Percentiles rank a stretch among this genome's conserved stretches.
Conservation (phyloP, 2,329 filamentous ascomycete genomes). For the Cytospora schulzeri region DNA sequence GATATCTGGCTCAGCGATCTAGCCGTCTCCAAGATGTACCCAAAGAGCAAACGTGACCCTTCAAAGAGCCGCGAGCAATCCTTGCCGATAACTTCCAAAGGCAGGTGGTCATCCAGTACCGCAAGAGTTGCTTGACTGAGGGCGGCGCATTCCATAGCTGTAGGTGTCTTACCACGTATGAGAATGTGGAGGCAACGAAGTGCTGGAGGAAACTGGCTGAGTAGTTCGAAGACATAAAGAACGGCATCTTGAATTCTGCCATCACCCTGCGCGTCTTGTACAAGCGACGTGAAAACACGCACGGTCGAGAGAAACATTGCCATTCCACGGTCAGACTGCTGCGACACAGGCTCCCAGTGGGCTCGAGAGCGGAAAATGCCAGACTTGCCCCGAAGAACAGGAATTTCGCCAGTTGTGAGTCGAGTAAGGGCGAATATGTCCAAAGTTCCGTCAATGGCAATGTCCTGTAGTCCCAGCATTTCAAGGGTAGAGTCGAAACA, state of each 20-base stretch:
- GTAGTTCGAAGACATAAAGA: constrained; percentile 3
- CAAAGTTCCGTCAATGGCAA: neutral
- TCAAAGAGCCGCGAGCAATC: constrained; percentile 5
- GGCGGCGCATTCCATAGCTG: constrained; percentile 2
- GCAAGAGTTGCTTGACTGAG: constrained; percentile 3
- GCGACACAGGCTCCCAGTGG: constrained; percentile 2
- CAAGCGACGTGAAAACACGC: constrained; percentile 4
- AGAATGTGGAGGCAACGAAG: constrained; percentile 12
- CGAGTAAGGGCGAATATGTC: constrained; percentile 13
- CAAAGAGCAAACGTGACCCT: constrained; percentile 8
- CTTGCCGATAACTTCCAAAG: too few relatives aligned
- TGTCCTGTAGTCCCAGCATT: neutral
- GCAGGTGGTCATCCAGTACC: neutral
- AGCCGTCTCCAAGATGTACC: constrained; percentile 9
- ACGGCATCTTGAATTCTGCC: neutral
- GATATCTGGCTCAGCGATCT: neutral
- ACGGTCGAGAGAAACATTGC: constrained; percentile 17
- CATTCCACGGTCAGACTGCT: constrained; percentile 12
- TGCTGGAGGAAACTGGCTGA: constrained; percentile 7
- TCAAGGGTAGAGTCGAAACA: neutral
- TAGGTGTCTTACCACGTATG: constrained; percentile 5
- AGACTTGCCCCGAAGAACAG: constrained; percentile 2
- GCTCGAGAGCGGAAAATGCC: constrained; percentile 7
- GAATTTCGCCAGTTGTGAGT: neutral
- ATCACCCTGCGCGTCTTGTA: constrained; percentile 2